These are phyloP conservation scores for Leccinellum albellum DNA, from an alignment of 768 basidiomycete genomes.

Conservation along the genomic window DNA sequence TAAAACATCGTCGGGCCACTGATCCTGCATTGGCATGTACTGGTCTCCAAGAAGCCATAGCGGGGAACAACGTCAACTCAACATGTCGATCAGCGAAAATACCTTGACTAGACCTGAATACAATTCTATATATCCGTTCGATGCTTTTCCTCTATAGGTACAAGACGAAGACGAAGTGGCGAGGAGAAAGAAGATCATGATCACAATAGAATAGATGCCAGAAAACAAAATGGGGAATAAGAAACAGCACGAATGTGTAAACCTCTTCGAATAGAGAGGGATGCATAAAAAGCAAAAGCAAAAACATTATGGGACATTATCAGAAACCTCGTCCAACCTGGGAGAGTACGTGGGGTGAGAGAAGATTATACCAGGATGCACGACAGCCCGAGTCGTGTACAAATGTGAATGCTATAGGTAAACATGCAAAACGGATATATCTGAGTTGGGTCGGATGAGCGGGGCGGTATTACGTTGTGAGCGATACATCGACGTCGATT, in stretches of 20 bases:
- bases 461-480: constrained; percentile 1
- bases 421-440: constrained; percentile 15
- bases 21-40: neutral
- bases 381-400: neutral
- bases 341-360: neutral
- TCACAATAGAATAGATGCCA: neutral
- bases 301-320: constrained; percentile 2
- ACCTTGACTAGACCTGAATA: neutral
- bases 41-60: neutral
- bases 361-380: constrained; percentile 1
- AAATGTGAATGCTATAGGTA: constrained; percentile 17
- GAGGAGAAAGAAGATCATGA: neutral
- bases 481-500: constrained; percentile 10
- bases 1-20: neutral
- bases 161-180: neutral
- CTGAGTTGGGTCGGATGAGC: neutral
- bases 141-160: constrained; percentile 4
- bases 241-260: neutral
- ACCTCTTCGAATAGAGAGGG: neutral
- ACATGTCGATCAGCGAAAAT: neutral
- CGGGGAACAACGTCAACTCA: neutral
- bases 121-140: neutral
- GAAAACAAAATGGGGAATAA: neutral
- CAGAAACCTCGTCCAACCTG: neutral
- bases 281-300: neutral